A percentile compares a stretch with the other conserved stretches of the same genome.
phyloP scores from a whole-genome alignment of 306 rosid genomes.

The Arachis hypogaea region DNA sequence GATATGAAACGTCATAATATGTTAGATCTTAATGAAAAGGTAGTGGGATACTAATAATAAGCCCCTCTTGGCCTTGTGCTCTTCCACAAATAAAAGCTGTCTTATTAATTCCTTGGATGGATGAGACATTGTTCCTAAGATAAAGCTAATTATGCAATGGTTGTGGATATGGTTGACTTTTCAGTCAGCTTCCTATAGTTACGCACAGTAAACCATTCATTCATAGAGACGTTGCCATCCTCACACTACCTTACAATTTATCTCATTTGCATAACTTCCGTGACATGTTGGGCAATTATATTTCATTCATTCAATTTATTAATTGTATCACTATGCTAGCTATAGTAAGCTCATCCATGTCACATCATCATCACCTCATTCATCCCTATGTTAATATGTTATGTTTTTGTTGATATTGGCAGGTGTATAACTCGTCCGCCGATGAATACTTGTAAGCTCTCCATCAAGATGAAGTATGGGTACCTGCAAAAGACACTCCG shows the following conservation, averaged over 20 bases:
- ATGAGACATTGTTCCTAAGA: constrained; percentile 26
- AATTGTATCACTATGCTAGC: too few relatives aligned
- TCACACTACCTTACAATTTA: too few relatives aligned
- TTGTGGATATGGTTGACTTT: constrained; percentile 32
- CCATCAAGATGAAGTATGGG: too few relatives aligned
- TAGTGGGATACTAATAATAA: constrained; percentile 11
- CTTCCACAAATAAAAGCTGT: constrained; percentile 31
- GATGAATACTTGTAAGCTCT: too few relatives aligned
- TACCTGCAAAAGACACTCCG: too few relatives aligned
- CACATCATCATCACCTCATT: too few relatives aligned
- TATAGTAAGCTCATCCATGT: too few relatives aligned
- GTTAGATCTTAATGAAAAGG: constrained; percentile 38
- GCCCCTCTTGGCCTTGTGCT: constrained; percentile 4
- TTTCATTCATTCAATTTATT: too few relatives aligned
- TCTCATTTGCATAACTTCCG: not conserved
- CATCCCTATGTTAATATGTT: too few relatives aligned
- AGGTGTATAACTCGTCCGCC: too few relatives aligned
- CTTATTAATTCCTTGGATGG: not conserved
- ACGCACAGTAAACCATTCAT: not conserved
- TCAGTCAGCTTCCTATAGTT: constrained; percentile 23
- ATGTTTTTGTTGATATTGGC: too few relatives aligned
- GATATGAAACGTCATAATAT: constrained; percentile 40
- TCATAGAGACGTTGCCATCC: constrained; percentile 2
- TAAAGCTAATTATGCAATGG: constrained; percentile 29
- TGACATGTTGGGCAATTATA: not conserved